Evolutionary conservation across 2,329 filamentous ascomycete species (phyloP).

Genomic region (Elsinoe arachidis): DNA sequence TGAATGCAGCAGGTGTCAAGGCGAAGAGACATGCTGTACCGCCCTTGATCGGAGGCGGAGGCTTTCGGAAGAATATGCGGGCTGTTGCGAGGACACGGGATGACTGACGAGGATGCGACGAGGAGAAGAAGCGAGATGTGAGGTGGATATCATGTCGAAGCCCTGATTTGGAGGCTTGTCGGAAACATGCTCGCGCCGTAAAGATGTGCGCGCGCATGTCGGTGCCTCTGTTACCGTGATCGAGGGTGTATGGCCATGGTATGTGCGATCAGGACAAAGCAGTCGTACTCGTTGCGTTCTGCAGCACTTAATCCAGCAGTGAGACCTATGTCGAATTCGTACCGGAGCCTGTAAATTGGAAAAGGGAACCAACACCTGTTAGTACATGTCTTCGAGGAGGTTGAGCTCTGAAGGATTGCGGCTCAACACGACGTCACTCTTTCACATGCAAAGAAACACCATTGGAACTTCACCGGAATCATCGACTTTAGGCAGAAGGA

Average conservation of each 20-base stretch:
- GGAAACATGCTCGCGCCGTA: constrained; percentile 42
- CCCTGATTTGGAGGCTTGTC: constrained; percentile 29
- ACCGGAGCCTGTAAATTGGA: neutral
- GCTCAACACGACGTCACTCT: constrained; percentile 1
- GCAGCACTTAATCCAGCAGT: neutral
- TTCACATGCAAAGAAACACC: neutral
- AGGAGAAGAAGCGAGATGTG: constrained; percentile 14
- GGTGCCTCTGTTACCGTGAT: constrained; percentile 8
- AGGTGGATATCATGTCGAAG: neutral
- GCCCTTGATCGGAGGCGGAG: constrained; percentile 29
- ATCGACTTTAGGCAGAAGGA: neutral
- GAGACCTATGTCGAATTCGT: neutral
- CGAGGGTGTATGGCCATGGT: neutral
- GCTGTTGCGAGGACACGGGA: neutral
- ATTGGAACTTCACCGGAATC: neutral
- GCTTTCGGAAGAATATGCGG: constrained; percentile 21
- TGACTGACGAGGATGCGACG: neutral
- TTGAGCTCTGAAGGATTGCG: constrained; percentile 4
- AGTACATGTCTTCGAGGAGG: neutral
- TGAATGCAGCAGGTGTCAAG: constrained; percentile 50
- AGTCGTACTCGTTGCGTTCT: neutral
- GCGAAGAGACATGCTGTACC: constrained; percentile 31
- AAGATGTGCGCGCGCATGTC: constrained; percentile 44
- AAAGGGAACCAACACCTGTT: neutral
- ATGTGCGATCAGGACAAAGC: neutral